phyloP scores from a whole-genome alignment of 225 moss, liverwort and hornwort genomes.

The Physcomitrium patens region DNA sequence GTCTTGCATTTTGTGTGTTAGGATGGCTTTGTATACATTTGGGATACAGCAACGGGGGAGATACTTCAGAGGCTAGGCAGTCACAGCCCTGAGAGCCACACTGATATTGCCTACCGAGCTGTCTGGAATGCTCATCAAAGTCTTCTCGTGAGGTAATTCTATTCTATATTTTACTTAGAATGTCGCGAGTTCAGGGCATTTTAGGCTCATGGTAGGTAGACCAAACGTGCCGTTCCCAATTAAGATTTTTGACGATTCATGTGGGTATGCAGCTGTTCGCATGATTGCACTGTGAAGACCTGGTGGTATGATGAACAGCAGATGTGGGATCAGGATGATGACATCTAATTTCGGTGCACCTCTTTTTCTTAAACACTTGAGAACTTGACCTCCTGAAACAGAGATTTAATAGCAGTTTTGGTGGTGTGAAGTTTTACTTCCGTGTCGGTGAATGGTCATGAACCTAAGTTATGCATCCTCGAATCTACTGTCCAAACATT shows the following conservation, averaged over 20 bases:
- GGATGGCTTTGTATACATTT: conserved; percentile 87
- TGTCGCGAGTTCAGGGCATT: not conserved
- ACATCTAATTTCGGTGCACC: conserved; percentile 41
- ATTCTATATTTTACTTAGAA: not conserved
- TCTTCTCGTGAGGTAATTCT: conserved; percentile 71
- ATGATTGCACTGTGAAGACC: conserved; percentile 66
- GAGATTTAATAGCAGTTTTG: not conserved
- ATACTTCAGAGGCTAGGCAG: conserved; percentile 82
- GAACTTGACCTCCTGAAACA: not conserved
- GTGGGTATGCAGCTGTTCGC: conserved; percentile 61
- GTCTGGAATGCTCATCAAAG: conserved; percentile 96
- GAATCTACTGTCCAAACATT: not conserved
- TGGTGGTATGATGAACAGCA: conserved; percentile 70
- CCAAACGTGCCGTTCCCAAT: not conserved
- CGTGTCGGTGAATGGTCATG: not conserved
- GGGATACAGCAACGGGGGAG: conserved; percentile 93
- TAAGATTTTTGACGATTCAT: conserved; percentile 21
- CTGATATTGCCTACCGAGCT: conserved; percentile 83
- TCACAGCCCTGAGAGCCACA: conserved; percentile 67
- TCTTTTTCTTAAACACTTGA: conserved; percentile 1
- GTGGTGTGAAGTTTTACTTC: conserved; percentile 8
- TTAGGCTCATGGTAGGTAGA: not conserved
- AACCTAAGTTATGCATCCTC: not conserved
- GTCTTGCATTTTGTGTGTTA: conserved; percentile 33
- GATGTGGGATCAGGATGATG: conserved; percentile 57